Evolutionary conservation across 2,329 filamentous ascomycete species (phyloP), one percentile per base, ranked within the genome.

Genomic region (Amauroascus niger): DNA sequence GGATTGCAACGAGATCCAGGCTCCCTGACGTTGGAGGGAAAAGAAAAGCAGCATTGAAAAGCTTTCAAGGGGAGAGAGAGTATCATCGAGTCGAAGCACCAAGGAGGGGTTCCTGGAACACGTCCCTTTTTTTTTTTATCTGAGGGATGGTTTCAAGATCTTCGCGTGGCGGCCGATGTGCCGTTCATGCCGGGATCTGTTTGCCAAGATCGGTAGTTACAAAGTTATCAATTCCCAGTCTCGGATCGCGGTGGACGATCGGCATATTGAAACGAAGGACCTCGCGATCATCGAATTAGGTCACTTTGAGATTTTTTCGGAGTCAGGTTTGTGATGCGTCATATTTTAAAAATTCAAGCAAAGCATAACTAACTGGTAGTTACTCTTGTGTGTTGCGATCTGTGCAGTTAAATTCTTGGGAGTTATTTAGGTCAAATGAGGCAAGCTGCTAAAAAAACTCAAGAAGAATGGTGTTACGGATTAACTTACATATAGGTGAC

Each of bases 1-100:
- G 18, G 53, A 56, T 24, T 53, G 54, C 50, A 28, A 53, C 13
- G 52, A 53, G 32, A 39, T 56, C 33, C 33, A 41, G 9, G 35
- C 51, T 18, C 44, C 54, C 7, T 41, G 48, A 51, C 18, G 13
- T n/a, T n/a, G 18, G 11, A 20, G 7, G 11, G 13, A 26, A 6
- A 37, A 39, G 16, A 18, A 4, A 5, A 6, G 16, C 4, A 20
- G n/a, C 22, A 46, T 40, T 40, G n/a, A 40, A 40, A 22, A 22
- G 14, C 11, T 11, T 11, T 37, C n/a, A 16, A 37, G n/a, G n/a
- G 26, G 26, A 30, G n/a, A 9, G 26, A 30, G 26, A 30, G 26
- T 30, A 30, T 30, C 26, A 30, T 9, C 9, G 5, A 9, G 26
- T 30, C 26, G 33, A 35, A 35, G 33, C 14, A 35, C 14, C 33